Conservation (phyloP, 169 alveolate genomes). For the Perkinsus olseni region DNA sequence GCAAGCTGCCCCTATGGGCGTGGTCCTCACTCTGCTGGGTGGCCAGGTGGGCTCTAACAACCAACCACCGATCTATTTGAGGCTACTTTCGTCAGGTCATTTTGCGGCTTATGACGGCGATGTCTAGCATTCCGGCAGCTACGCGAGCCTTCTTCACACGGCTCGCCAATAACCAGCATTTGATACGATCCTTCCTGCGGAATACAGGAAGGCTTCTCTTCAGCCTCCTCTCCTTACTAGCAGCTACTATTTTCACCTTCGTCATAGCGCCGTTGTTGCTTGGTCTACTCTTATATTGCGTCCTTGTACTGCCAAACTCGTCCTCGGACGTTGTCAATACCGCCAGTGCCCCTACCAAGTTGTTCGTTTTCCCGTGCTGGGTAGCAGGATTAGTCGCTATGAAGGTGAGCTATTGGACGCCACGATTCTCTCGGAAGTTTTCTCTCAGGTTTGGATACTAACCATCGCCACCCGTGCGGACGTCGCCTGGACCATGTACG, state of each 20-base stretch:
- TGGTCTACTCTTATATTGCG: not conserved
- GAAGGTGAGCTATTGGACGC: not conserved
- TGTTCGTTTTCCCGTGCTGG: not conserved
- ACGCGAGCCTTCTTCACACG: not conserved
- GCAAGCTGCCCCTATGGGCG: not conserved
- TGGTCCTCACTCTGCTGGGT: not conserved
- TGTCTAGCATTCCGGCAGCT: not conserved
- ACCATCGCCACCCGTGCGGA: not conserved
- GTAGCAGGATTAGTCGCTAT: not conserved
- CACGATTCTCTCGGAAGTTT: not conserved
- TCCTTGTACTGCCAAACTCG: not conserved
- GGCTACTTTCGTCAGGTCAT: not conserved
- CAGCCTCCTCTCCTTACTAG: not conserved
- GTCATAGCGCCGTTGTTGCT: not conserved
- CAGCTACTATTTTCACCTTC: not conserved
- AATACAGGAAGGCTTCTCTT: not conserved
- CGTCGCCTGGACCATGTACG: not conserved
- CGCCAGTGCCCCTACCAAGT: not conserved
- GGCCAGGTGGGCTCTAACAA: not conserved
- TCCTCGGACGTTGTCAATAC: not conserved
- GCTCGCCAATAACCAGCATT: not conserved
- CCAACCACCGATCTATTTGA: not conserved
- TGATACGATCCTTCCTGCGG: not conserved
- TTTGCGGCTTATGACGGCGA: not conserved
- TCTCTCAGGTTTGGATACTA: not conserved